These are phyloP conservation scores for Cyberlindnera saturnus DNA, from an alignment of 805 yeast genomes.

Conservation along the genomic window DNA sequence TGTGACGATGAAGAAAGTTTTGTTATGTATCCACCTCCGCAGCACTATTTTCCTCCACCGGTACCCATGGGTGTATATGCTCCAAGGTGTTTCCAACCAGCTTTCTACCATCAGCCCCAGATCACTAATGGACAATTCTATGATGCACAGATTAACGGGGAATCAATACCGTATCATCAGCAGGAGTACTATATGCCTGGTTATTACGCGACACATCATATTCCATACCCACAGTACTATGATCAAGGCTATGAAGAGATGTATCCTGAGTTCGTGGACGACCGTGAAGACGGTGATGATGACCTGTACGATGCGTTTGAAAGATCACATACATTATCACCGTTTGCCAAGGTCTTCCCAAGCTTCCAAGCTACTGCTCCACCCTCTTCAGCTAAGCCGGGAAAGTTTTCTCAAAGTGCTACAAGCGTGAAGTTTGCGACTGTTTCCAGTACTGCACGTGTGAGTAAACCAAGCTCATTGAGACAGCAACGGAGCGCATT, in stretches of 20 bases:
- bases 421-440: slow-evolving; percentile 1
- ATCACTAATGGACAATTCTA: slow-evolving; percentile 24
- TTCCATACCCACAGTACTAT: slow-evolving; percentile 5
- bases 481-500: slow-evolving; percentile 2
- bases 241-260: not conserved
- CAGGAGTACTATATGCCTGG: slow-evolving; percentile 1
- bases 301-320: slow-evolving; percentile 9
- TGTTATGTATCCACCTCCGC: slow-evolving; percentile 5
- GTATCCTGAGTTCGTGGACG: not conserved
- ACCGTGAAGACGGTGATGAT: slow-evolving; percentile 8
- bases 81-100: slow-evolving; percentile 1
- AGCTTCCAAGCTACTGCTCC: slow-evolving; percentile 25
- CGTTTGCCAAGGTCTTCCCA: slow-evolving; percentile 22
- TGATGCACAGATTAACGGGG: slow-evolving; percentile 16
- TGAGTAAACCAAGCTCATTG: slow-evolving; percentile 5
- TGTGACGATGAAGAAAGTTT: slow-evolving; percentile 4
- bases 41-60: not conserved
- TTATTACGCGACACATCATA: not conserved
- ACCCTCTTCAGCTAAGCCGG: slow-evolving; percentile 14
- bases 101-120: slow-evolving; percentile 6
- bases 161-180: slow-evolving; percentile 4
- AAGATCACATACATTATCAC: slow-evolving; percentile 11
- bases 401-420: slow-evolving; percentile 6
- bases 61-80: not conserved
- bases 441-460: not conserved